Evolutionary conservation across 2,329 filamentous ascomycete genomes (phyloP).

Genomic region (Xylariaceae sp.): DNA sequence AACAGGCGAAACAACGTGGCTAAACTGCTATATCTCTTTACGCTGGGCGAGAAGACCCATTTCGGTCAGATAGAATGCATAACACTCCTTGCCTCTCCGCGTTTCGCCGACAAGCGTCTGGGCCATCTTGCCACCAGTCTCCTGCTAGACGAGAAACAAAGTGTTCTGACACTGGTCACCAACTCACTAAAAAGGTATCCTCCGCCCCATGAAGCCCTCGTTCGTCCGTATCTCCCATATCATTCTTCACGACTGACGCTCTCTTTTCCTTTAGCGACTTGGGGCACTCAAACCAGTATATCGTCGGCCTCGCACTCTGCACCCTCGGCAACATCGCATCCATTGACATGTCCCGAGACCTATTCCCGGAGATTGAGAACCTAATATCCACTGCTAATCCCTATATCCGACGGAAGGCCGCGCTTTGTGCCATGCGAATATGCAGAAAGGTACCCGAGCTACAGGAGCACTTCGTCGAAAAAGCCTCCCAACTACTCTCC

Average conservation of each 20-base stretch:
- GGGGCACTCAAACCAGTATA: slow-evolving; percentile 96
- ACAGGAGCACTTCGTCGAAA: slow-evolving; percentile 95
- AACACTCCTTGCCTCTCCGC: slow-evolving; percentile 91
- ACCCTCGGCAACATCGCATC: slow-evolving; percentile 97
- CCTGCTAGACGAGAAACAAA: slow-evolving; percentile 94
- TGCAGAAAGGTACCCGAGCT: slow-evolving; percentile 96
- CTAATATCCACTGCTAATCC: slow-evolving; percentile 90
- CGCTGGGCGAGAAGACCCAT: slow-evolving; percentile 91
- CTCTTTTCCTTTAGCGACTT: slow-evolving; percentile 61
- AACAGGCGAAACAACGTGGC: slow-evolving; percentile 94
- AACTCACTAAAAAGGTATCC: slow-evolving; percentile 94
- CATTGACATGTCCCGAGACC: slow-evolving; percentile 94
- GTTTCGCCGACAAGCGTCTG: slow-evolving; percentile 94
- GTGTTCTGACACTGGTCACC: slow-evolving; percentile 92
- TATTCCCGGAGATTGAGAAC: slow-evolving; percentile 92
- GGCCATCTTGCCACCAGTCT: slow-evolving; percentile 96
- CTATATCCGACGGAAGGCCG: slow-evolving; percentile 96
- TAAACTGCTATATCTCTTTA: slow-evolving; percentile 97
- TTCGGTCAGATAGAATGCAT: slow-evolving; percentile 99
- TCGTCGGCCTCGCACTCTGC: slow-evolving; percentile 91
- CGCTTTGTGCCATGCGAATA: slow-evolving; percentile 98
- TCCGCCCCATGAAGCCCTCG: background rate
- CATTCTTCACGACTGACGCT: slow-evolving; percentile 31
- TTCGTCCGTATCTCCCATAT: background rate
- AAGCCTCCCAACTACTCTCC: slow-evolving; percentile 78